Conservation (phyloP, 192 early-diverging fungal genomes). For the Dissophora globulifera region DNA sequence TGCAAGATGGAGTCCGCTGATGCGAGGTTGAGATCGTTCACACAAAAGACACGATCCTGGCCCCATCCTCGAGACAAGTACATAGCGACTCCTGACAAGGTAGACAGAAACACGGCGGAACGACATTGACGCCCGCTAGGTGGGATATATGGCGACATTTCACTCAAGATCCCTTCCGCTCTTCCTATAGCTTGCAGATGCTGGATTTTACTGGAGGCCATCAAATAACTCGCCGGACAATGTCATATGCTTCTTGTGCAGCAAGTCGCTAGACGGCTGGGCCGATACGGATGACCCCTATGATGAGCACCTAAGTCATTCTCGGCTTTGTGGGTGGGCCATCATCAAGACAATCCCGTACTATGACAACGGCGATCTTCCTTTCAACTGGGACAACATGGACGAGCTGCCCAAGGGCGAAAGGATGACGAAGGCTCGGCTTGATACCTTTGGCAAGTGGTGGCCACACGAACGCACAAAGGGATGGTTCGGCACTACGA, state of each 20-base stretch:
- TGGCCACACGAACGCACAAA: slow-evolving; percentile 46
- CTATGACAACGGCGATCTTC: slow-evolving; percentile 9
- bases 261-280: slow-evolving; percentile 51
- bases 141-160: background rate
- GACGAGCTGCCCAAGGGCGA: slow-evolving; percentile 34
- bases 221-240: slow-evolving; percentile 22
- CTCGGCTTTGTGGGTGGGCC: slow-evolving; percentile 38
- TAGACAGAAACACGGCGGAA: slow-evolving; percentile 1
- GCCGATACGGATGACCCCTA: slow-evolving; percentile 23
- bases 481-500: slow-evolving; percentile 39
- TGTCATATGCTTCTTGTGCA: slow-evolving; percentile 52
- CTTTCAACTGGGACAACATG: slow-evolving; percentile 47
- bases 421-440: slow-evolving; percentile 41
- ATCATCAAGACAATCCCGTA: slow-evolving; percentile 22
- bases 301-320: slow-evolving; percentile 36
- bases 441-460: slow-evolving; percentile 54
- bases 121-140: too few species aligned
- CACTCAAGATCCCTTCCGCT: background rate
- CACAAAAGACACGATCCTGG: slow-evolving; percentile 15
- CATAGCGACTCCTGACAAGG: slow-evolving; percentile 15
- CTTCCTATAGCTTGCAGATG: slow-evolving; percentile 34
- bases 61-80: slow-evolving; percentile 9
- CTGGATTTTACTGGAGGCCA: slow-evolving; percentile 52
- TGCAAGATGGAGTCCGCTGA: slow-evolving; percentile 38
- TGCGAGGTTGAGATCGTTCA: slow-evolving; percentile 40